Evolutionary conservation across 2,329 filamentous ascomycete species (phyloP).

Genomic region (Scedosporium dehoogii): DNA sequence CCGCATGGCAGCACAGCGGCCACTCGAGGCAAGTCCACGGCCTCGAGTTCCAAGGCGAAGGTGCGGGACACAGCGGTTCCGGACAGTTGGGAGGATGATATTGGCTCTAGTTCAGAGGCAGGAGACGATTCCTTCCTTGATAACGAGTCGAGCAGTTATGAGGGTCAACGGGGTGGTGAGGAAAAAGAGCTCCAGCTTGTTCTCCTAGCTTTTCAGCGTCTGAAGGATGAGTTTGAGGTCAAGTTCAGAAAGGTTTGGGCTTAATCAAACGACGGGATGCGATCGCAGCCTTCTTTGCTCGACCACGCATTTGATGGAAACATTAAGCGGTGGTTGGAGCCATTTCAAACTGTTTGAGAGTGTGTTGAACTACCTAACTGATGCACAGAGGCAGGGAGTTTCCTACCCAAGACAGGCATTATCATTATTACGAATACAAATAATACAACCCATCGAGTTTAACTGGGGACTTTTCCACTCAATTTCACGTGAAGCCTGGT

Average conservation of each 20-base stretch:
- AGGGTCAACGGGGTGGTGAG: slow-evolving; percentile 18
- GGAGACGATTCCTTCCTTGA: not conserved
- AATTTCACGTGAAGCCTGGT: too few relatives aligned
- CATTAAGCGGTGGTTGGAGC: too few relatives aligned
- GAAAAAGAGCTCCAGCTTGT: slow-evolving; percentile 41
- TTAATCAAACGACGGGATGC: slow-evolving; percentile 18
- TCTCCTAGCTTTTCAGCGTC: slow-evolving; percentile 44
- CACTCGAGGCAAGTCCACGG: not conserved
- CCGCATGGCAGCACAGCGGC: slow-evolving; percentile 25
- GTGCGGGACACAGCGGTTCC: slow-evolving; percentile 7
- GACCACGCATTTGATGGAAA: too few relatives aligned
- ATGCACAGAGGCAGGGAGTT: too few relatives aligned
- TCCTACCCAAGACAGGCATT: too few relatives aligned
- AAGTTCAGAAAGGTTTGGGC: slow-evolving; percentile 56
- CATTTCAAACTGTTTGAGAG: too few relatives aligned
- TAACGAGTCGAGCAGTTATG: too few relatives aligned
- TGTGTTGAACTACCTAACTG: too few relatives aligned
- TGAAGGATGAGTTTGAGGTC: slow-evolving; percentile 50
- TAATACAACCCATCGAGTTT: too few relatives aligned
- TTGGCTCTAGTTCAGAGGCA: slow-evolving; percentile 19
- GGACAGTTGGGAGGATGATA: slow-evolving; percentile 38
- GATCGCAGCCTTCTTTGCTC: too few relatives aligned
- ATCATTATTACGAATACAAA: too few relatives aligned
- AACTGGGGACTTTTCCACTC: too few relatives aligned
- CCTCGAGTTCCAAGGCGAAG: not conserved